Evolutionary conservation across 495 filamentous ascomycete species (phyloP), one percentile per base, ranked within the genome.

Genomic region (Aspergillus heteromorphus): DNA sequence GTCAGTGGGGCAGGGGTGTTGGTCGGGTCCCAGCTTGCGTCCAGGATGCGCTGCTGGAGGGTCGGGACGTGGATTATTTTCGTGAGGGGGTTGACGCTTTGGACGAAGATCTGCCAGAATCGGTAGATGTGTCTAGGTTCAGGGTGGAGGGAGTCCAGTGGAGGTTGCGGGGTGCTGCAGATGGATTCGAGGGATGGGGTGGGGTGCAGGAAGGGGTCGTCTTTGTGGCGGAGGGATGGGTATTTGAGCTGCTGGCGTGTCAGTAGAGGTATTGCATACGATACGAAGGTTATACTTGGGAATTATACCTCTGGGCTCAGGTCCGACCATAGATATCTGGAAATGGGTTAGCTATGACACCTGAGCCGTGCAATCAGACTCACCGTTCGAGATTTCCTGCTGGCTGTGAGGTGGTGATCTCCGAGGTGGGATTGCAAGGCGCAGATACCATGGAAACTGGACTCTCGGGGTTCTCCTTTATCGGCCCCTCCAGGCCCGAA

Each of bases 1-100:
- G 91, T 87, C 1, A 71, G 73, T 6, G 65, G 71, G 18, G 71
- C 75, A 1, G 73, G 72, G n/a, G 81, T 63, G 7, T 56, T 63
- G 2, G 50, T 10, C 4, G 59, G n/a, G 21, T 67, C 50, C 16
- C 48, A 47, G 7, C 58, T 48, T 16, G 64, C 67, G 20, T 62
- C 60, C 8, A 72, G 54, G 10, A 74, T 60, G 4, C 59, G 61
- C 21, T 19, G 23, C 53, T 79, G 75, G 18, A 78, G 57, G 1
- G 70, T 79, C 8, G 79, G 77, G 1, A 67, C 51, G 53, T 82
- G 78, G 14, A 70, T 64, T 45, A 81, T 64, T 48, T 79, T 82
- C 48, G 74, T 63, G 6, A 82, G 52, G 7, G 78, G 74, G 38
- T 80, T 73, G 29, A 79, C 66, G 43, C 75, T 74, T 16, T 77